Percentiles rank a stretch among this genome's conserved stretches.
These are phyloP conservation scores for Aspergillus alliaceus DNA, from an alignment of 2,329 filamentous ascomycete genomes.

Conservation along the genomic window DNA sequence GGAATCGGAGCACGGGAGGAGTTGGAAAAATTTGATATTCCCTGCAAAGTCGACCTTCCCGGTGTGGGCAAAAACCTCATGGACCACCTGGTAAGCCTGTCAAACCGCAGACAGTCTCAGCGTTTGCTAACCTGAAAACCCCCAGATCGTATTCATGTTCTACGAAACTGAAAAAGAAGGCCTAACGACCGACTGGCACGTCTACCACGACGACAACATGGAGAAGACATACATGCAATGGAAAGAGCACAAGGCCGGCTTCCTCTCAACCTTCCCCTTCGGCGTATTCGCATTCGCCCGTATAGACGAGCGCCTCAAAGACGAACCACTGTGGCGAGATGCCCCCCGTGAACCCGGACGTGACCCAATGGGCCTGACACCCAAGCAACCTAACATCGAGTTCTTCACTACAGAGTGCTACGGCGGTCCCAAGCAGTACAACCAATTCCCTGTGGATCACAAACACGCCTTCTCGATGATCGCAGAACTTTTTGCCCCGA, in stretches of 20 bases:
- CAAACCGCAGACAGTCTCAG: neutral
- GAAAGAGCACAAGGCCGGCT: conserved; percentile 59
- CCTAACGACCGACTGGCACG: conserved; percentile 57
- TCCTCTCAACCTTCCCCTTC: conserved; percentile 63
- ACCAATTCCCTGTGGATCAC: conserved; percentile 53
- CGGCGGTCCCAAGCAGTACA: conserved; percentile 59
- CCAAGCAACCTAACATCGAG: conserved; percentile 60
- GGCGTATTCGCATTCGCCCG: conserved; percentile 62
- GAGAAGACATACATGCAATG: conserved; percentile 55
- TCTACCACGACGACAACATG: conserved; percentile 56
- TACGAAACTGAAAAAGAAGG: conserved; percentile 57
- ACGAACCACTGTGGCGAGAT: conserved; percentile 56
- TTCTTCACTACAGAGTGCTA: conserved; percentile 65
- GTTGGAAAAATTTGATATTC: conserved; percentile 45
- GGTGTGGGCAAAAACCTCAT: conserved; percentile 57
- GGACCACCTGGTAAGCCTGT: conserved; percentile 48
- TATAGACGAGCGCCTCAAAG: conserved; percentile 59
- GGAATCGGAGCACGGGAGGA: conserved; percentile 52
- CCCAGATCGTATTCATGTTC: conserved; percentile 58
- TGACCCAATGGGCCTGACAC: conserved; percentile 63
- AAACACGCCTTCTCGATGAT: conserved; percentile 61
- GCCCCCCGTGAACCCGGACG: conserved; percentile 52
- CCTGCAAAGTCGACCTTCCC: conserved; percentile 46
- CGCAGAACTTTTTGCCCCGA: conserved; percentile 58
- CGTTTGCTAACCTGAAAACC: conserved; percentile 9